Evolutionary conservation across 768 basidiomycete species (phyloP), one percentile per base, ranked within the genome.

Genomic region (Agrocybe chaxingu): DNA sequence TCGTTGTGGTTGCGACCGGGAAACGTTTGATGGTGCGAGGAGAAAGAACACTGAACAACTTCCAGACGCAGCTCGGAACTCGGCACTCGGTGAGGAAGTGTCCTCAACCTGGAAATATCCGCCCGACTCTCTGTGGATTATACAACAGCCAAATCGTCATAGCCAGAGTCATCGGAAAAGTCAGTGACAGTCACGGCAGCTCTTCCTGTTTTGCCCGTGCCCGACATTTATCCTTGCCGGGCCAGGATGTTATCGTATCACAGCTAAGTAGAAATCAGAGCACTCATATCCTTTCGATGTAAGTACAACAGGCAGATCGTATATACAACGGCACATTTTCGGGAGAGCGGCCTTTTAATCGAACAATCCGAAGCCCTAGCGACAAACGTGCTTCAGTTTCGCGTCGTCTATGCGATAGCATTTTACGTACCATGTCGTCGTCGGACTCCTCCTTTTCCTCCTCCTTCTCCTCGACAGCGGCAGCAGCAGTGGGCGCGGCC

Each of bases 341-440:
- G 58, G 60, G 60, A 58, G 29, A 52, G 57, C 51, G 42, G 36
- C 48, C 24, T 19, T 61, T 67, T 84, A 94, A 72, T 93, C 92
- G 74, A 96, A 96, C 51, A 96, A 81, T 76, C 93, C 92, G 68
- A 96, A 92, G 78, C 93, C 93, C 92, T 89, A 60, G 0, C 32
- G 37, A 57, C 50, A 45, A 67, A 62, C 59, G 62, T 64, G 55
- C 56, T 52, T 66, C 42, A 59, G 48, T 31, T 35, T 19, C 42
- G 31, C 39, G n/a, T 46, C 35, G 43, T 35, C 38, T 5, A 12
- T 39, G 29, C 40, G 9, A 13, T 42, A 18, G 31, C 4, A 30
- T 29, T 40, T 42, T 44, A 71, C 85, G 58, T 66, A 89, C 89
- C 89, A 93, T 90, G 69, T 92, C 92, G 11, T 87, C 92, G 56